Evolutionary conservation across 441 rosid genomes (phyloP).

Genomic region (Jatropha podagrica): DNA sequence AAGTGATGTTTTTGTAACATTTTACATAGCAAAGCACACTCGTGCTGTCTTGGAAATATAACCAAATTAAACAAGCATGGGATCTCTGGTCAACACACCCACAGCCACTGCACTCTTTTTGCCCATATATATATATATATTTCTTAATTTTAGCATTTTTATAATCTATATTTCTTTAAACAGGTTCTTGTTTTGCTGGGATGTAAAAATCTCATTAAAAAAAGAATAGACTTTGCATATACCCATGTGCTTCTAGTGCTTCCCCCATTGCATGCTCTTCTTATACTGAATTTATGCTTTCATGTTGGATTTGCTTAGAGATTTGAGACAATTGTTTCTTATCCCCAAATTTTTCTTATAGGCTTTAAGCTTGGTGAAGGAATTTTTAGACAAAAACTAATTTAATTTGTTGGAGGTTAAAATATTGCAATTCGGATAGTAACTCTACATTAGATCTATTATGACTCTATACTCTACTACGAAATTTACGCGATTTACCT

Average conservation of each 20-base stretch:
- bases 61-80: conserved; percentile 6
- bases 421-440: too few relatives aligned
- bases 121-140: neutral
- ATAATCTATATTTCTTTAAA: neutral
- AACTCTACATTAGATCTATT: too few relatives aligned
- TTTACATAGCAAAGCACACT: conserved; percentile 17
- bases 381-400: neutral
- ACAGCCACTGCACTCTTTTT: neutral
- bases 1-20: conserved; percentile 24
- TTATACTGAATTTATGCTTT: conserved; percentile 29
- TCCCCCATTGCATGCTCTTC: conserved; percentile 27
- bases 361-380: conserved; percentile 15
- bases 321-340: conserved; percentile 16
- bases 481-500: too few relatives aligned
- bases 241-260: conserved; percentile 31
- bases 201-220: conserved; percentile 10
- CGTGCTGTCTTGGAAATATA: conserved; percentile 44
- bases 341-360: conserved; percentile 11
- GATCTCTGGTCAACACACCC: conserved; percentile 24
- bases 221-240: conserved; percentile 9
- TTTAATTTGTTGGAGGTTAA: too few relatives aligned
- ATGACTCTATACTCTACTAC: too few relatives aligned
- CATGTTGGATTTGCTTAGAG: conserved; percentile 27
- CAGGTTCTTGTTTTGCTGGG: neutral
- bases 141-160: neutral